Evolutionary conservation across 108 stramenopile genomes (phyloP).

Genomic region (Nitzschia sp.): DNA sequence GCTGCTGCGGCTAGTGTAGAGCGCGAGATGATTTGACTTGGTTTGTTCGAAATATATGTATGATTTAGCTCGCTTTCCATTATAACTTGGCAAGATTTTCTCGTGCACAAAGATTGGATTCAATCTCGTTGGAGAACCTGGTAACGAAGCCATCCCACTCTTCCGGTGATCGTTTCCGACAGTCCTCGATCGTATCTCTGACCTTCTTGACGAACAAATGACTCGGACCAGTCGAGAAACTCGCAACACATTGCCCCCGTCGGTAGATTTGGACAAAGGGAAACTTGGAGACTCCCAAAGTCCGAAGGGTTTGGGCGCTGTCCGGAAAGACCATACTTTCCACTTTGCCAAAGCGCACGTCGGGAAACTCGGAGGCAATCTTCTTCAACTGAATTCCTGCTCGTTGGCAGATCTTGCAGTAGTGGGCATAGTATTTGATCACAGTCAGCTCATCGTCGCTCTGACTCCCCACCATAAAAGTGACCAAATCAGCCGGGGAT

Average conservation of each 20-base stretch:
- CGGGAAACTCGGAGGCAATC: constrained; percentile 17
- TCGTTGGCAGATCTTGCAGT: constrained; percentile 43
- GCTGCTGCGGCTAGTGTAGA: too few species aligned
- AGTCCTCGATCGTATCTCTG: constrained; percentile 25
- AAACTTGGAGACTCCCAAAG: constrained; percentile 38
- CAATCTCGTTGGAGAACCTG: constrained; percentile 25
- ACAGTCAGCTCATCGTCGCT: background rate
- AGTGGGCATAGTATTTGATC: constrained; percentile 26
- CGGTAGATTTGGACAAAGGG: constrained; percentile 45
- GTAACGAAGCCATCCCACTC: constrained; percentile 30
- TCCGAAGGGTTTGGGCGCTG: constrained; percentile 10
- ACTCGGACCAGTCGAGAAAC: constrained; percentile 30
- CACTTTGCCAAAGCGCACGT: constrained; percentile 13
- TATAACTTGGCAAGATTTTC: background rate
- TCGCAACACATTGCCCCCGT: constrained; percentile 34
- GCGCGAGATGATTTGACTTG: too few species aligned
- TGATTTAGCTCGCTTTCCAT: too few species aligned
- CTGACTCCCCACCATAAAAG: background rate
- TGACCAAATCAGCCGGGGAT: background rate
- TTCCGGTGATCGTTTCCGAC: constrained; percentile 18
- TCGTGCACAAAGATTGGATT: constrained; percentile 1
- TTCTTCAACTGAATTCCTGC: constrained; percentile 23
- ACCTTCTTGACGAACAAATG: constrained; percentile 30
- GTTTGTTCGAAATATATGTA: too few species aligned
- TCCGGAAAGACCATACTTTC: constrained; percentile 15